Evolutionary conservation across 257 asterid species (phyloP).

Genomic region (Nicotiana noctiflora): DNA sequence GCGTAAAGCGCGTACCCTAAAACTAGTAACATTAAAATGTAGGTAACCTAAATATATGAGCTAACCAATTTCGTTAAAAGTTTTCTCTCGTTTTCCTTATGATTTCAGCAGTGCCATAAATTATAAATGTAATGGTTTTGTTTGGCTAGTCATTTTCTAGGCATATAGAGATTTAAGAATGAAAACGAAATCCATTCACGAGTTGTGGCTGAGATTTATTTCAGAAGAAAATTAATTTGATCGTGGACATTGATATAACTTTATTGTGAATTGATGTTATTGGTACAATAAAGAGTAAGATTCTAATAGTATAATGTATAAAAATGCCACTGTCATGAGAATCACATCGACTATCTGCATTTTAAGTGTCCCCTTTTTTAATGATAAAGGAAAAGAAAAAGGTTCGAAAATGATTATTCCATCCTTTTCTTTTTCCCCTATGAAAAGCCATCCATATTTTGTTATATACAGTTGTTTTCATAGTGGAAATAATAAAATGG

Average conservation of each 20-base stretch:
- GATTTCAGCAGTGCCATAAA: not conserved
- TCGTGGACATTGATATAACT: not conserved
- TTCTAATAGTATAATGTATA: not conserved
- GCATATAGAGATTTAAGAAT: not conserved
- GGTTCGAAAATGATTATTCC: not conserved
- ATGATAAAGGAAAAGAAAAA: not conserved
- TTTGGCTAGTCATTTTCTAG: not conserved
- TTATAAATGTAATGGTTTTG: not conserved
- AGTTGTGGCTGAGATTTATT: not conserved
- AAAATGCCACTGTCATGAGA: not conserved
- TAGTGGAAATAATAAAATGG: not conserved
- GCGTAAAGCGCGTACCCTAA: no score
- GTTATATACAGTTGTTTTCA: not conserved
- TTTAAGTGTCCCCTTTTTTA: not conserved
- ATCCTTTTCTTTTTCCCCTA: not conserved
- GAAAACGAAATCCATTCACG: not conserved
- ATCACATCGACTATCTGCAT: not conserved
- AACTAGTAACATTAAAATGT: no score
- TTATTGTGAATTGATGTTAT: not conserved
- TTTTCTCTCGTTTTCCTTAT: not conserved
- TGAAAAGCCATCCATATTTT: not conserved
- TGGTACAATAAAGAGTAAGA: not conserved
- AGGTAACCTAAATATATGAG: no score
- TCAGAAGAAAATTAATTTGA: not conserved
- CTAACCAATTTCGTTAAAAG: not conserved